phyloP scores from a whole-genome alignment of 768 basidiomycete genomes.

The Russula foetens region DNA sequence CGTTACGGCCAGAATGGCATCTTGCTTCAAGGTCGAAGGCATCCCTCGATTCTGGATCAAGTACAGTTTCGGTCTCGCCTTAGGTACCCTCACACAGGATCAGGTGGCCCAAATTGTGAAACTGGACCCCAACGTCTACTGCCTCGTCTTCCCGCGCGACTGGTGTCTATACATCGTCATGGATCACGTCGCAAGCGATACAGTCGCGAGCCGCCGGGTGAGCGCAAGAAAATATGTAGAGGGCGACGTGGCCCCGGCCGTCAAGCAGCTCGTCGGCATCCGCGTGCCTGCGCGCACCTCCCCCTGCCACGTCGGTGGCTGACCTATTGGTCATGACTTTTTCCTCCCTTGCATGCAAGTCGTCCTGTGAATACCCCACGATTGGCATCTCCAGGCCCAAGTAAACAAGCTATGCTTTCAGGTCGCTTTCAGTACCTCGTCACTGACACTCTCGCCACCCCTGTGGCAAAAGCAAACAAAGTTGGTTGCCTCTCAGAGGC shows the following conservation, averaged over 20 bases:
- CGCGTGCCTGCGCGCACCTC: background rate
- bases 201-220: background rate
- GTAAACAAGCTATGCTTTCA: too few species aligned
- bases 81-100: background rate
- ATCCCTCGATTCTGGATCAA: background rate
- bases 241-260: background rate
- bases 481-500: too few species aligned
- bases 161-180: background rate
- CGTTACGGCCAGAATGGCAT: background rate
- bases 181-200: background rate
- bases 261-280: background rate
- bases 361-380: too few species aligned
- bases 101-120: background rate
- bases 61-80: background rate
- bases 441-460: too few species aligned
- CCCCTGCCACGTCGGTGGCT: background rate
- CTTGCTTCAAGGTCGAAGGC: background rate
- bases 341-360: too few species aligned
- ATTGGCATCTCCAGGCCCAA: too few species aligned
- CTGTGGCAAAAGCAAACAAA: too few species aligned
- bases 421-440: too few species aligned
- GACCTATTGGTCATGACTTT: background rate
- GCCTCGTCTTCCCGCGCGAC: background rate
- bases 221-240: background rate
- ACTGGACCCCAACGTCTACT: background rate